phyloP scores from a whole-genome alignment of 179 eudicot species.

The Beta macrorhiza region DNA sequence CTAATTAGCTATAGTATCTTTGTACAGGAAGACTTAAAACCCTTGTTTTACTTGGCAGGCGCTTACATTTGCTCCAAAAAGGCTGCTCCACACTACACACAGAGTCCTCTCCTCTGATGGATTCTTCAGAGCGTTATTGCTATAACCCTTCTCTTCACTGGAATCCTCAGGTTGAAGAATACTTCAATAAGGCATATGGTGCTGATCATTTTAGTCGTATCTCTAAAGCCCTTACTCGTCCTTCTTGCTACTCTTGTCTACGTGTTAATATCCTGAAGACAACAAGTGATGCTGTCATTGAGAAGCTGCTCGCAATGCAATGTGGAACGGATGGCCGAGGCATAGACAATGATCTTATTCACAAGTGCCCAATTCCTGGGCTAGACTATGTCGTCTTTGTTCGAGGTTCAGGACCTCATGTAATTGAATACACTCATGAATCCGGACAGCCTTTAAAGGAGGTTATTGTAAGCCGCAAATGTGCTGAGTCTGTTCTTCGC shows the following conservation, averaged over 20 bases:
- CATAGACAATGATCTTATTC: conserved; percentile 30
- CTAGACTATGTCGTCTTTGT: conserved; percentile 81
- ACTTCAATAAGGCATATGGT: conserved; percentile 80
- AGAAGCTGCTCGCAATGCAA: conserved; percentile 53
- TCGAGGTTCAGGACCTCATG: conserved; percentile 84
- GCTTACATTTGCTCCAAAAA: conserved; percentile 32
- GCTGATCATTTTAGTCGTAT: conserved; percentile 68
- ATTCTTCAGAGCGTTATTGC: conserved; percentile 60
- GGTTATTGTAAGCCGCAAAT: conserved; percentile 90
- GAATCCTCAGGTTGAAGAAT: conserved; percentile 79
- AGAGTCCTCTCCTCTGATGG: conserved; percentile 35
- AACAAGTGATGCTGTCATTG: conserved; percentile 61
- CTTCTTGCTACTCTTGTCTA: conserved; percentile 84
- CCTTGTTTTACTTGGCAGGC: conserved; percentile 31
- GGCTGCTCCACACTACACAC: conserved; percentile 29
- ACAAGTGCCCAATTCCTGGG: conserved; percentile 77
- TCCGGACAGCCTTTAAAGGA: conserved; percentile 64
- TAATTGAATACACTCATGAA: conserved; percentile 45
- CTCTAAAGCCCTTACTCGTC: conserved; percentile 74
- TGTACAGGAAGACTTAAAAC: conserved; percentile 21
- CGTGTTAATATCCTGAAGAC: conserved; percentile 80
- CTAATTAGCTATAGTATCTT: not conserved
- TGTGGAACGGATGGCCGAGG: conserved; percentile 26
- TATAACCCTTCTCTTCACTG: conserved; percentile 65
- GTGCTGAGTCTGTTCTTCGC: conserved; percentile 97